phyloP scores from a whole-genome alignment of 495 filamentous ascomycete species.

The Jackrogersella multiformis region DNA sequence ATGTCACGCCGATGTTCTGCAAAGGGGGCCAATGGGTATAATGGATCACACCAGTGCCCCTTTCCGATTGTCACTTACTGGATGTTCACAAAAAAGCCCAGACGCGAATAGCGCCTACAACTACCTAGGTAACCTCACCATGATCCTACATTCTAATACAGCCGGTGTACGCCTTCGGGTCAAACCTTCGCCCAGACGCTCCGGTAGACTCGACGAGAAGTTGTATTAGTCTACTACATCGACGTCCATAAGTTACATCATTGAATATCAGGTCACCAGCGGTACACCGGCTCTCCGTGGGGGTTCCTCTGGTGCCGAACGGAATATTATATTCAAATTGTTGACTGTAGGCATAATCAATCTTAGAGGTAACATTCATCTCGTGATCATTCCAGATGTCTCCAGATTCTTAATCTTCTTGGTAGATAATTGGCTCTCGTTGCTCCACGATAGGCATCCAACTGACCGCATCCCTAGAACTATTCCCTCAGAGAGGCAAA shows the following conservation, averaged over 20 bases:
- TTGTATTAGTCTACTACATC: not conserved
- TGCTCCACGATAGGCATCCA: constrained; percentile 3
- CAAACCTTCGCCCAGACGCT: constrained; percentile 2
- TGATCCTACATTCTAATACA: constrained; percentile 3
- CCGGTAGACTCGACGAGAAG: constrained; percentile 9
- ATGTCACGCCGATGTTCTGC: not conserved
- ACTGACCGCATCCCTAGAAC: constrained; percentile 21
- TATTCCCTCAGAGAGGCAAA: not conserved
- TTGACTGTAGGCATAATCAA: constrained; percentile 1
- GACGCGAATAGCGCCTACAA: constrained; percentile 13
- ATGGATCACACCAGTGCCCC: not conserved
- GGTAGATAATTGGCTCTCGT: constrained; percentile 17
- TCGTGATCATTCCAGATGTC: constrained; percentile 10
- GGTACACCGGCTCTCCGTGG: not conserved
- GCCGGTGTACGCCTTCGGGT: not conserved
- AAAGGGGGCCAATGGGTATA: constrained; percentile 7
- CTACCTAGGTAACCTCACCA: not conserved
- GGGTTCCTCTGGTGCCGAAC: constrained; percentile 1
- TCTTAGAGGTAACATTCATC: constrained; percentile 10
- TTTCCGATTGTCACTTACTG: constrained; percentile 1
- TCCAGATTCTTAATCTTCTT: not conserved
- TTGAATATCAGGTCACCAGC: not conserved
- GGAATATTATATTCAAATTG: not conserved
- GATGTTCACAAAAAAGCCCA: not conserved
- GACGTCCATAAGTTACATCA: constrained; percentile 9